Evolutionary conservation across 768 basidiomycete genomes (phyloP).

Genomic region (Pleurotus citrinopileatus): DNA sequence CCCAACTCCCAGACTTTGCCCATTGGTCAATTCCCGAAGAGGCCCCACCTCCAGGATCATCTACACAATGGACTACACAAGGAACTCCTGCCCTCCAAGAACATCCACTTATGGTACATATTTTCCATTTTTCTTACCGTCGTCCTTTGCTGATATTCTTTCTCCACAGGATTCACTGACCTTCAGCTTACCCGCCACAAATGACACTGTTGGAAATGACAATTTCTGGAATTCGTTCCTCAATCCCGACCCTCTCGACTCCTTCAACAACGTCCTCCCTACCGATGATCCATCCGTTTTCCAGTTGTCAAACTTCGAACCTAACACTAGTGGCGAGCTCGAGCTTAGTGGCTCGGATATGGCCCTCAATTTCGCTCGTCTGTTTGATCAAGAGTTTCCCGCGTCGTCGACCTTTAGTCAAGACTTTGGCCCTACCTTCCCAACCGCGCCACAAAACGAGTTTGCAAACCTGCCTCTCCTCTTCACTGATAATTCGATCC

Average conservation of each 20-base stretch:
- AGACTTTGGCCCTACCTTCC: background rate
- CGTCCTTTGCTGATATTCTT: conserved; percentile 9
- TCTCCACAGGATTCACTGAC: conserved; percentile 12
- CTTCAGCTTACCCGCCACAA: conserved; percentile 23
- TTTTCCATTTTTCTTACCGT: conserved; percentile 13
- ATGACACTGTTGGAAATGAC: conserved; percentile 26
- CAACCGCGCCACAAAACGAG: background rate
- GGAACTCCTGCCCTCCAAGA: background rate
- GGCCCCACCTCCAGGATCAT: background rate
- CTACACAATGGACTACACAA: background rate
- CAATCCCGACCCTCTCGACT: background rate
- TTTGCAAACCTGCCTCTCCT: conserved; percentile 30
- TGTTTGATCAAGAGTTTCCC: background rate
- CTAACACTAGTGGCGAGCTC: conserved; percentile 12
- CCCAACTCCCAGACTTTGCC: background rate
- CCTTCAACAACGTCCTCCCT: background rate
- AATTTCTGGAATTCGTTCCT: background rate
- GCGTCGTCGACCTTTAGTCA: background rate
- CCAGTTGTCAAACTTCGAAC: conserved; percentile 29
- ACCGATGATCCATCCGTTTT: conserved; percentile 31
- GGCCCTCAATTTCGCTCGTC: background rate
- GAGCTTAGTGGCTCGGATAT: background rate
- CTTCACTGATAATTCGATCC: background rate
- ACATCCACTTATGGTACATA: background rate
- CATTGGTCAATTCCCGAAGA: background rate